These are phyloP conservation scores for Leccinum imitatum DNA, from an alignment of 768 basidiomycete species.

Conservation along the genomic window DNA sequence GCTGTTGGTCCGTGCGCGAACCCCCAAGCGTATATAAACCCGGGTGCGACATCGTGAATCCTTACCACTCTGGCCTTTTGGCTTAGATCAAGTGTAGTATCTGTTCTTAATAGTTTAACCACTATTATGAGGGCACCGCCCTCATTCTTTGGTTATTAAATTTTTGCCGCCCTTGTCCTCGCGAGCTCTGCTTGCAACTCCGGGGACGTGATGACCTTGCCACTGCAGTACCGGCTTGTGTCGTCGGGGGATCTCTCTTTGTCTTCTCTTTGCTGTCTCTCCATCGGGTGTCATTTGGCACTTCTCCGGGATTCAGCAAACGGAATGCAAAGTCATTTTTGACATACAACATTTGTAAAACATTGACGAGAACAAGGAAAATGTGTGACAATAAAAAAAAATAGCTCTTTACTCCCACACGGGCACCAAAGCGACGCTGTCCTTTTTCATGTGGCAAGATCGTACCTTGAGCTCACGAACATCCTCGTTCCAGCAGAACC, in stretches of 20 bases:
- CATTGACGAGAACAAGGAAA: neutral
- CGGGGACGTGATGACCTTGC: slow-evolving; percentile 40
- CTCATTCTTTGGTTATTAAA: slow-evolving; percentile 55
- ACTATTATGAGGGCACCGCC: slow-evolving; percentile 58
- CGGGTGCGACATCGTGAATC: slow-evolving; percentile 3
- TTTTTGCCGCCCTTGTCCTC: slow-evolving; percentile 26
- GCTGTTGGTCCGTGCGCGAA: slow-evolving; percentile 22
- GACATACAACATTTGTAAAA: neutral
- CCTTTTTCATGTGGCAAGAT: slow-evolving; percentile 19
- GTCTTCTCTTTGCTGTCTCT: slow-evolving; percentile 21
- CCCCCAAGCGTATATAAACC: slow-evolving; percentile 13
- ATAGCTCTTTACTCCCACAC: slow-evolving; percentile 3
- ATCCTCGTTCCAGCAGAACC: slow-evolving; percentile 20
- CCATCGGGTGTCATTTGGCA: neutral
- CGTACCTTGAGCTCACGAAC: slow-evolving; percentile 13
- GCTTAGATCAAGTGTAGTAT: slow-evolving; percentile 81
- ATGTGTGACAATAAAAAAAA: neutral
- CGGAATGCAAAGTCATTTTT: neutral
- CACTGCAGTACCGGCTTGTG: slow-evolving; percentile 48
- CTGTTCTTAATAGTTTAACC: slow-evolving; percentile 66
- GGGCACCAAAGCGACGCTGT: slow-evolving; percentile 23
- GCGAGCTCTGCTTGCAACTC: slow-evolving; percentile 40
- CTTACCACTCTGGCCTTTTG: slow-evolving; percentile 50
- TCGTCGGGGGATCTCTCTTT: slow-evolving; percentile 53
- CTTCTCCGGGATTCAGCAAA: slow-evolving; percentile 10